Percentiles rank a stretch among this genome's conserved stretches.
These are phyloP conservation scores for Dothistroma septosporum DNA, from an alignment of 2,329 filamentous ascomycete species.

Conservation along the genomic window DNA sequence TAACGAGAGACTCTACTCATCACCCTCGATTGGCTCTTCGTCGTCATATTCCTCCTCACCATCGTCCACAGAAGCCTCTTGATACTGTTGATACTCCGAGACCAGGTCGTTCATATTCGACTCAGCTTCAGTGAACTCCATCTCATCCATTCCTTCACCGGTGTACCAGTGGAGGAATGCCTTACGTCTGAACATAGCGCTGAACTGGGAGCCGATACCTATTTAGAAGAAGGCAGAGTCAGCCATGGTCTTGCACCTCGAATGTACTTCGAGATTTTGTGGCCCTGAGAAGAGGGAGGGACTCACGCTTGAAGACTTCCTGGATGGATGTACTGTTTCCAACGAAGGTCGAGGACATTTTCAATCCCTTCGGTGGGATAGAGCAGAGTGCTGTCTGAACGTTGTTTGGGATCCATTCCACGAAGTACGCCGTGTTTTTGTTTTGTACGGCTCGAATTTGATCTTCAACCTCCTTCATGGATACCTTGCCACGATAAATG, in stretches of 20 bases:
- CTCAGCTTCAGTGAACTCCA: constrained; percentile 99
- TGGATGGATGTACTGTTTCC: constrained; percentile 99
- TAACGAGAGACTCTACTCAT: constrained; percentile 54
- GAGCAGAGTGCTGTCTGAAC: constrained; percentile 99
- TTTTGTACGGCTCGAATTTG: constrained; percentile 99
- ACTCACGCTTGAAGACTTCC: constrained; percentile 98
- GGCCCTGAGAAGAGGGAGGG: neutral
- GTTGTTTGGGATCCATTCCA: constrained; percentile 99
- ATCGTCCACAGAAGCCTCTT: constrained; percentile 96
- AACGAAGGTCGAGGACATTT: constrained; percentile 99
- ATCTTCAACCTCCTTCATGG: constrained; percentile 99
- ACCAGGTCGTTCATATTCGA: constrained; percentile 99
- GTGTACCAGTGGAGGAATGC: constrained; percentile 99
- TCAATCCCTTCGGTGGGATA: constrained; percentile 92
- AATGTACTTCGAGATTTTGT: too few species aligned
- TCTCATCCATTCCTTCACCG: constrained; percentile 99
- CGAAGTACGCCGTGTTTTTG: constrained; percentile 99
- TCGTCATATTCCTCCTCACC: constrained; percentile 94
- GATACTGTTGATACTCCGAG: constrained; percentile 99
- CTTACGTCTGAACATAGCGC: constrained; percentile 99
- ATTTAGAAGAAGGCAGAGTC: neutral
- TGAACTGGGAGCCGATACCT: constrained; percentile 91
- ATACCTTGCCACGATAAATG: constrained; percentile 99
- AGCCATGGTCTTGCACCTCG: neutral
- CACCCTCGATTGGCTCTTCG: constrained; percentile 68